These are phyloP conservation scores for Leccinum incarnatum DNA, from an alignment of 768 basidiomycete species.

Conservation along the genomic window DNA sequence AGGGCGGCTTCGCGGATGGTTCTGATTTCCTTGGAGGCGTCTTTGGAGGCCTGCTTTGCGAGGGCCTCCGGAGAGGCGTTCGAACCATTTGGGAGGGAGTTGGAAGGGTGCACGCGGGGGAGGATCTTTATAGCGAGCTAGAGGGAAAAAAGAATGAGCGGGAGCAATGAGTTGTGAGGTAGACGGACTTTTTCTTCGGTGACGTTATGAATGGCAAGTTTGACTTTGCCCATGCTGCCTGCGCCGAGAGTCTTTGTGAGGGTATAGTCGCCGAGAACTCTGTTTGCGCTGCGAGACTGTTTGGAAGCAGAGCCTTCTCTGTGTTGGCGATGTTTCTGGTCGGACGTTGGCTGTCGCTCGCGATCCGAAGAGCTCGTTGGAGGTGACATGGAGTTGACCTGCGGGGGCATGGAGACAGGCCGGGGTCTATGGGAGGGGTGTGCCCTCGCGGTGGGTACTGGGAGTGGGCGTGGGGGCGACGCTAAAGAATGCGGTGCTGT, in stretches of 20 bases:
- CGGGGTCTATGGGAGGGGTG: constrained; percentile 42
- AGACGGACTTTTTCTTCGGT: constrained; percentile 87
- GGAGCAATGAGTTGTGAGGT: not conserved
- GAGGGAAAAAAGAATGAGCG: constrained; percentile 8
- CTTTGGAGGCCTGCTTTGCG: constrained; percentile 81
- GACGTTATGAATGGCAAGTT: constrained; percentile 84
- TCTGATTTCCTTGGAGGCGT: constrained; percentile 94
- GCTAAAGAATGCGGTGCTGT: constrained; percentile 1
- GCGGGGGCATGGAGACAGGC: constrained; percentile 76
- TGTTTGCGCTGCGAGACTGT: constrained; percentile 36
- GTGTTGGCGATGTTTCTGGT: constrained; percentile 29
- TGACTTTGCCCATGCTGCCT: constrained; percentile 99
- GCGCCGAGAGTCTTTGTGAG: constrained; percentile 96
- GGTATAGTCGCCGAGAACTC: constrained; percentile 90
- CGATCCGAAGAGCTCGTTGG: constrained; percentile 33
- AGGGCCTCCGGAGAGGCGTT: constrained; percentile 50
- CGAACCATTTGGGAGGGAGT: constrained; percentile 47
- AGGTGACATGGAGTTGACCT: constrained; percentile 40
- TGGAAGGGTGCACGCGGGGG: constrained; percentile 72
- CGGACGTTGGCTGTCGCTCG: constrained; percentile 28
- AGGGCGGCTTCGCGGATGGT: constrained; percentile 95
- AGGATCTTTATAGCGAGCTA: constrained; percentile 99
- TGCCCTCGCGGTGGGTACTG: constrained; percentile 22
- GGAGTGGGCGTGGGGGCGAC: constrained; percentile 35
- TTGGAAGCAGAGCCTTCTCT: constrained; percentile 34